phyloP scores from a whole-genome alignment of 78 protist species.

The Dictyostelium capitatum region DNA sequence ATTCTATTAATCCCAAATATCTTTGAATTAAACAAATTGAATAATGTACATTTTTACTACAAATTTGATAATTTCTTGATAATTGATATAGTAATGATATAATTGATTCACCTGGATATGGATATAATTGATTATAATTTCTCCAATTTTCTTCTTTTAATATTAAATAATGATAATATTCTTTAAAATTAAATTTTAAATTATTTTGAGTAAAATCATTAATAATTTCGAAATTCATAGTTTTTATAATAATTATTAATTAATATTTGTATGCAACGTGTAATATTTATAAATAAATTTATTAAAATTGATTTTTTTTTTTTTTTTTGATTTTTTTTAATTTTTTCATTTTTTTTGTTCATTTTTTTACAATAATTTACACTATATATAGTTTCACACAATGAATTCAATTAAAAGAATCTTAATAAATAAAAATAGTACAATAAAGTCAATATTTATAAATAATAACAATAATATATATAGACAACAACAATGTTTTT shows the following conservation, averaged over 20 bases:
- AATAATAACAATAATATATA: too few species aligned
- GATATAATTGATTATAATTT: slow-evolving; percentile 42
- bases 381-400: too few species aligned
- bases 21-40: slow-evolving; percentile 73
- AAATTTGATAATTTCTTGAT: not conserved
- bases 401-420: too few species aligned
- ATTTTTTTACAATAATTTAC: too few species aligned
- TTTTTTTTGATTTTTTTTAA: too few species aligned
- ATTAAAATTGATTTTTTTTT: too few species aligned
- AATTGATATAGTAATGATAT: slow-evolving; percentile 18
- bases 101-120: slow-evolving; percentile 30
- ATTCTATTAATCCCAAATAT: slow-evolving; percentile 55
- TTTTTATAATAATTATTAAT: too few species aligned
- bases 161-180: not conserved
- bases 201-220: slow-evolving; percentile 8
- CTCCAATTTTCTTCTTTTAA: slow-evolving; percentile 53
- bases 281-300: too few species aligned
- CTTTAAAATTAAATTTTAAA: slow-evolving; percentile 15
- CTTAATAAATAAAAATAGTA: too few species aligned
- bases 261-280: too few species aligned
- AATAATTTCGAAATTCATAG: slow-evolving; percentile 17
- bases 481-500: not conserved
- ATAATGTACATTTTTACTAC: slow-evolving; percentile 64
- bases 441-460: too few species aligned
- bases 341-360: too few species aligned